Percentiles rank a stretch among this genome's conserved stretches.
These are phyloP conservation scores for Cystobasidium slooffiae DNA, from an alignment of 1,284 basidiomycete species.

Conservation along the genomic window DNA sequence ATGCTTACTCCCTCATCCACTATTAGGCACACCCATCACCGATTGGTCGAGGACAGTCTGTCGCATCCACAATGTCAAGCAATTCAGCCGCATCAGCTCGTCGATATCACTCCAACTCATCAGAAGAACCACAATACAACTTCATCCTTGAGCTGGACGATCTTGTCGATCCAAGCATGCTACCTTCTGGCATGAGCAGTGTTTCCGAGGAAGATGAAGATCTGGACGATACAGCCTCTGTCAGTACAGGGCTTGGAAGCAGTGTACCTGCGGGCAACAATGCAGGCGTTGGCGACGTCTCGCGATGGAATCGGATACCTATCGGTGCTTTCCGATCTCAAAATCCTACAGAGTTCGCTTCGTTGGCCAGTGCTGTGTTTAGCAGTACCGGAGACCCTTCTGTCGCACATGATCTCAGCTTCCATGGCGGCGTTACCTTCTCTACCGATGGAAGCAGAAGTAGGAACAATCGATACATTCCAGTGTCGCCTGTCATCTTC, in stretches of 20 bases:
- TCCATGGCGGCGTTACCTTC: constrained; percentile 25
- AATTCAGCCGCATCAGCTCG: constrained; percentile 49
- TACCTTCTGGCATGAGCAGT: constrained; percentile 28
- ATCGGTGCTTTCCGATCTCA: constrained; percentile 53
- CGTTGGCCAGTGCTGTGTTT: constrained; percentile 34
- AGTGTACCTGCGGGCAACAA: constrained; percentile 8
- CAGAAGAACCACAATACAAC: constrained; percentile 35
- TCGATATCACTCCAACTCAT: constrained; percentile 19
- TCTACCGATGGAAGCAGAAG: constrained; percentile 5
- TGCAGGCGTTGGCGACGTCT: constrained; percentile 49
- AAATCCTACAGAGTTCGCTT: constrained; percentile 31
- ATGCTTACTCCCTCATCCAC: neutral
- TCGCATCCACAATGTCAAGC: constrained; percentile 48
- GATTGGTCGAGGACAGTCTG: constrained; percentile 45
- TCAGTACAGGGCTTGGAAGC: constrained; percentile 32
- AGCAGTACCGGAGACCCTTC: constrained; percentile 29
- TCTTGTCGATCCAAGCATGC: constrained; percentile 46
- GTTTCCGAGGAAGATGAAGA: constrained; percentile 43
- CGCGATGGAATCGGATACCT: constrained; percentile 53
- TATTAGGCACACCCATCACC: constrained; percentile 33
- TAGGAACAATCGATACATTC: constrained; percentile 26
- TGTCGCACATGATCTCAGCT: constrained; percentile 25
- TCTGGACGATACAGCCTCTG: constrained; percentile 34
- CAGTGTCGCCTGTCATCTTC: constrained; percentile 42
- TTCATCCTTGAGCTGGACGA: constrained; percentile 50